Base-by-base conservation (phyloP, 495 filamentous ascomycete genomes). In the Penicillium mononematosum region DNA sequence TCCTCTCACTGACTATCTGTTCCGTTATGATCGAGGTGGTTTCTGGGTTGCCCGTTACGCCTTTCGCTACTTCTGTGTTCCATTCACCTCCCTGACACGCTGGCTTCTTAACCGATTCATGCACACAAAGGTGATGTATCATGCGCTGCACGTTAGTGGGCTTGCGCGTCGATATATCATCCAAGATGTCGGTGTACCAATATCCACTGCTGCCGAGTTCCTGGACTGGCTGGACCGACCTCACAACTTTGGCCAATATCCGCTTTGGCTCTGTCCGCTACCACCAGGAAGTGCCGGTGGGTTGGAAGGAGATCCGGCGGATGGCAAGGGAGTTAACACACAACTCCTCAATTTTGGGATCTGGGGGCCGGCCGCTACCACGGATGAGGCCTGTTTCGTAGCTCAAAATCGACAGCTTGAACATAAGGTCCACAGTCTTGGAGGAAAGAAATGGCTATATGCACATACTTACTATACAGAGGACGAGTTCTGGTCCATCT, bases 321-420 rank as follows among this genome's bases (percentile, higher is more conserved):
- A 41, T 78, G 22, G 31, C 19, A 54, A 46, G 20, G 52, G 67
- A 67, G 44, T 68, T 53, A 11, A 53, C 54, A 38, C 22, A 31
- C 44, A 20, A 12, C 70, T 86, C 66, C 70, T 85, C 50, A 83
- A 84, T 56, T 73, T 85, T 45, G 81, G 82, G 10, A 67, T 85
- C 6, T 85, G 81, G 77, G 83, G 72, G 0, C 77, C 81, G 19
- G 47, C 63, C 3, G 56, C 59, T 16, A 48, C 61, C 19, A 53
- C 22, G 3, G 57, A 60, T 4, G 48, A 48, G 9, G 53, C 63
- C 5, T 65, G 58, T 0, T 86, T 83, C 50, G 59, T 89, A 7
- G 56, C 60, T 0, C 79, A 78, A 53, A 91, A 92, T 70, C 78
- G 83, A 4, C 78, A 78, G 16, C 69, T 93, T 8, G 90, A 93